These are phyloP conservation scores for Alloteropsis semialata DNA, from an alignment of 176 grass and related monocot genomes.

Conservation along the genomic window DNA sequence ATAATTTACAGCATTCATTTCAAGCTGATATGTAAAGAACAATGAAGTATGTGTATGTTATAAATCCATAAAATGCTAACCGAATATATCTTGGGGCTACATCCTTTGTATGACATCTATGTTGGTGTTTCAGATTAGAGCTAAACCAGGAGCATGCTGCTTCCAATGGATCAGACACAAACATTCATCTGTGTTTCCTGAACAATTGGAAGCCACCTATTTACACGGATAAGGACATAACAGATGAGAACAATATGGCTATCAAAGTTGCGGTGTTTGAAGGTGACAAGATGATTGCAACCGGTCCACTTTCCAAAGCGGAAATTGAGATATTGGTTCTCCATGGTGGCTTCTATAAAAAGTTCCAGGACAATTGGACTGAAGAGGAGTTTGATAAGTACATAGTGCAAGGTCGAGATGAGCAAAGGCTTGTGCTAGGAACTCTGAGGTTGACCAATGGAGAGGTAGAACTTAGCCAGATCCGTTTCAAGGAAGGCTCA, in stretches of 20 bases:
- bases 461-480: neutral
- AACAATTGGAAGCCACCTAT: constrained; percentile 10
- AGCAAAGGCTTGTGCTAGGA: constrained; percentile 9
- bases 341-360: neutral
- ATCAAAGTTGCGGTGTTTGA: constrained; percentile 36
- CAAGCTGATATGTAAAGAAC: neutral
- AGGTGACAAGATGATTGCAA: neutral
- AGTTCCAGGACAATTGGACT: constrained; percentile 24
- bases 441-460: constrained; percentile 5
- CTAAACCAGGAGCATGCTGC: neutral
- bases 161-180: neutral
- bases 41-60: neutral
- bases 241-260: neutral
- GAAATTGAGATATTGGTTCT: constrained; percentile 32
- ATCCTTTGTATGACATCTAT: neutral
- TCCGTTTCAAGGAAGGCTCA: constrained; percentile 38
- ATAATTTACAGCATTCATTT: neutral
- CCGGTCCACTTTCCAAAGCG: constrained; percentile 3
- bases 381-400: constrained; percentile 35
- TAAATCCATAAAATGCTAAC: neutral
- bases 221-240: constrained; percentile 30
- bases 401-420: constrained; percentile 23
- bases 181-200: neutral
- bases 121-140: constrained; percentile 6
- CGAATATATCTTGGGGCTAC: neutral